Percentiles rank a stretch among this genome's conserved stretches.
phyloP scores from a whole-genome alignment of 169 alveolate species.

The Plasmodium adleri region DNA sequence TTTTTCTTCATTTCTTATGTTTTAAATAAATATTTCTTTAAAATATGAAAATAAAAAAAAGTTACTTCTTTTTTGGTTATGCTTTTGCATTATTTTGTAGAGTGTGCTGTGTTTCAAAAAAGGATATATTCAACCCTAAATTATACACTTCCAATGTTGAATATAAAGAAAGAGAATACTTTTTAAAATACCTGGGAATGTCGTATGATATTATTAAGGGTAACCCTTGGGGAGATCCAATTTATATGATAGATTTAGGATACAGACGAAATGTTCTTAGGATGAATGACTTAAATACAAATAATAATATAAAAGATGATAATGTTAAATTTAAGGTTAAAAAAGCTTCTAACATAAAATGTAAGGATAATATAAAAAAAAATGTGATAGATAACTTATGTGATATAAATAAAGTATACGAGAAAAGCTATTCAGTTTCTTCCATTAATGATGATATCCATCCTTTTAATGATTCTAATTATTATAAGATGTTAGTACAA shows the following conservation, averaged over 20 bases:
- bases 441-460: conserved; percentile 29
- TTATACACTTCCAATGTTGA: conserved; percentile 23
- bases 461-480: conserved; percentile 77
- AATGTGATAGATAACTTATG: conserved; percentile 24
- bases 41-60: background rate
- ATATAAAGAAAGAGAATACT: conserved; percentile 19
- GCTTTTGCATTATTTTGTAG: conserved; percentile 1
- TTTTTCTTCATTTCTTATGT: too few species aligned
- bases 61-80: background rate
- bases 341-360: conserved; percentile 10
- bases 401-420: conserved; percentile 52
- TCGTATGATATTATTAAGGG: conserved; percentile 88
- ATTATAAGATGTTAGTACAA: conserved; percentile 84
- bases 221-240: conserved; percentile 90
- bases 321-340: conserved; percentile 29
- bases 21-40: too few species aligned
- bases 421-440: conserved; percentile 19
- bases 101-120: conserved; percentile 25
- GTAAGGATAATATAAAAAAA: background rate
- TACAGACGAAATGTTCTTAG: conserved; percentile 82
- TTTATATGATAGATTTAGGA: conserved; percentile 86
- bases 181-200: conserved; percentile 84
- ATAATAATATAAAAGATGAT: background rate
- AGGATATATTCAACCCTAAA: conserved; percentile 18
- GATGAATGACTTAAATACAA: conserved; percentile 5